These are phyloP conservation scores for Syzygium syzygioides DNA, from an alignment of 441 rosid species.

Conservation along the genomic window DNA sequence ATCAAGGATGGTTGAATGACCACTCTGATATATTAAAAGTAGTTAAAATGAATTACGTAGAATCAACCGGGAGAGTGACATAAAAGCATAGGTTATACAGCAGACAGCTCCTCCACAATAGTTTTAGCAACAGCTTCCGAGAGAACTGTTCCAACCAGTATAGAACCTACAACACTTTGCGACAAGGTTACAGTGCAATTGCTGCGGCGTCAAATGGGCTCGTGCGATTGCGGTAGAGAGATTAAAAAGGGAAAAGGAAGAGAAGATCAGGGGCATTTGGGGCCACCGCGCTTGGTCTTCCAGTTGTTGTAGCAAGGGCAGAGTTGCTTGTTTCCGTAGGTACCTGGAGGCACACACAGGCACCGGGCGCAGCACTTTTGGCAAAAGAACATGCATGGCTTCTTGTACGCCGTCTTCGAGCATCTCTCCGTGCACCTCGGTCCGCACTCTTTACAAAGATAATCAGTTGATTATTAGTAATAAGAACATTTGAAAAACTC, in stretches of 20 bases:
- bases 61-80: not conserved
- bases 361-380: conserved; percentile 40
- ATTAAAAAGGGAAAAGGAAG: not conserved
- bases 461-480: not conserved
- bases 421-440: conserved; percentile 50
- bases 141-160: not conserved
- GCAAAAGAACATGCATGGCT: conserved; percentile 51
- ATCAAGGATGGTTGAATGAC: not conserved
- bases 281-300: conserved; percentile 51
- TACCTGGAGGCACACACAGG: conserved; percentile 41
- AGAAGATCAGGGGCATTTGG: conserved; percentile 34
- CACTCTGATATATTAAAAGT: not conserved
- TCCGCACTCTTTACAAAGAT: conserved; percentile 40
- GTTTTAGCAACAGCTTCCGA: not conserved
- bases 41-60: not conserved
- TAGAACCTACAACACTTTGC: not conserved
- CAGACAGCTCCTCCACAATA: not conserved
- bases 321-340: conserved; percentile 39
- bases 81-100: not conserved
- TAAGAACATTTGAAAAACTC: not conserved
- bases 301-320: conserved; percentile 50
- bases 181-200: not conserved
- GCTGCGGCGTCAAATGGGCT: not conserved
- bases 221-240: not conserved
- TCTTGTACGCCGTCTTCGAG: conserved; percentile 59